These are phyloP conservation scores for Pichia terricola DNA, from an alignment of 1,139 yeast genomes.

Conservation along the genomic window DNA sequence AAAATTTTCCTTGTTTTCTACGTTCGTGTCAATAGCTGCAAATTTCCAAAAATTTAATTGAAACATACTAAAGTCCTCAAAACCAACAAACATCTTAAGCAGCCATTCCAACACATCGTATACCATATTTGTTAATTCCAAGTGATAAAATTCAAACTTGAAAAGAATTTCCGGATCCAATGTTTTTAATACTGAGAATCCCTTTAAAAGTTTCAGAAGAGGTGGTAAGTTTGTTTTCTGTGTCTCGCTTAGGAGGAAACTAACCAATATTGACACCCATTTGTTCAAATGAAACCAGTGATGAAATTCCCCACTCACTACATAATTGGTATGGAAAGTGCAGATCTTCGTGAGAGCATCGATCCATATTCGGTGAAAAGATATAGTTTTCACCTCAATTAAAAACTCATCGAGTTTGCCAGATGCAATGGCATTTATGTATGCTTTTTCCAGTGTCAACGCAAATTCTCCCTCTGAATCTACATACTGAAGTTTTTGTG, in stretches of 20 bases:
- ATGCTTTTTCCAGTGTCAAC: slow-evolving; percentile 13
- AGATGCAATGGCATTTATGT: slow-evolving; percentile 12
- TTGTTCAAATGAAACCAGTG: too few relatives aligned
- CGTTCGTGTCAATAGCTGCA: background rate
- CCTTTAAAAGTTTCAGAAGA: too few relatives aligned
- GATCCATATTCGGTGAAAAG: too few relatives aligned
- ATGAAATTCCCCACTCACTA: too few relatives aligned
- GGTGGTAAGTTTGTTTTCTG: too few relatives aligned
- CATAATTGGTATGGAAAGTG: too few relatives aligned
- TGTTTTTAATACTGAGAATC: too few relatives aligned
- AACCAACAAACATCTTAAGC: slow-evolving; percentile 4
- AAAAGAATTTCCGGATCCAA: too few relatives aligned
- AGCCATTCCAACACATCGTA: slow-evolving; percentile 3
- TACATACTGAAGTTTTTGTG: slow-evolving; percentile 19
- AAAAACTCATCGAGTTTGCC: slow-evolving; percentile 4
- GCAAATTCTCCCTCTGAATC: slow-evolving; percentile 16
- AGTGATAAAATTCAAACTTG: background rate
- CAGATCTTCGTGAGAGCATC: too few relatives aligned
- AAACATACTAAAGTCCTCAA: background rate
- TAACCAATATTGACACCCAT: too few relatives aligned
- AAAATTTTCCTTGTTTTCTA: too few relatives aligned
- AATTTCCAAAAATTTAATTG: background rate
- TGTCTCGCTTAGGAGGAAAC: too few relatives aligned
- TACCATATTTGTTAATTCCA: background rate
- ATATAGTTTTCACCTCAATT: slow-evolving; percentile 4